Evolutionary conservation across 805 yeast genomes (phyloP).

Genomic region (Dipodascopsis uninucleata): DNA sequence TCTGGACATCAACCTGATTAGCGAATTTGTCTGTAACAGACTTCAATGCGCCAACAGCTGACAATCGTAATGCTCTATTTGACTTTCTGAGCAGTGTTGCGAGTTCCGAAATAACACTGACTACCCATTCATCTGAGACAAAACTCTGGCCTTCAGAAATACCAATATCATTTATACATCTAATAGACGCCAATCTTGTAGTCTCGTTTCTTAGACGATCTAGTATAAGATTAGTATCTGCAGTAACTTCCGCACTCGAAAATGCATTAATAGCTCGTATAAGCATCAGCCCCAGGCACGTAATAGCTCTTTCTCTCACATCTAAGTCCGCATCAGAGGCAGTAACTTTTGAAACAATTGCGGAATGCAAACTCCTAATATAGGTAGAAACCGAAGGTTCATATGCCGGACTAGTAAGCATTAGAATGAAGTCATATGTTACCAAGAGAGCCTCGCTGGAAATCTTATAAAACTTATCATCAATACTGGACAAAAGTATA

Average conservation of each 20-base stretch:
- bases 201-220: slow-evolving; percentile 39
- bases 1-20: not conserved
- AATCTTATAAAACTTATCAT: slow-evolving; percentile 39
- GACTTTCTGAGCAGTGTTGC: slow-evolving; percentile 27
- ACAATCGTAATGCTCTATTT: slow-evolving; percentile 29
- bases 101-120: slow-evolving; percentile 22
- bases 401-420: slow-evolving; percentile 8
- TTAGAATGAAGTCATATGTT: slow-evolving; percentile 30
- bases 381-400: slow-evolving; percentile 3
- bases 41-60: slow-evolving; percentile 28
- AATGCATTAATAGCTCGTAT: slow-evolving; percentile 25
- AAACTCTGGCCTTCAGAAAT: slow-evolving; percentile 12
- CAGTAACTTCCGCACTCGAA: slow-evolving; percentile 31
- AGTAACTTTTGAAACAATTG: slow-evolving; percentile 38
- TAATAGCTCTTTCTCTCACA: slow-evolving; percentile 39
- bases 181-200: slow-evolving; percentile 36
- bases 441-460: slow-evolving; percentile 38
- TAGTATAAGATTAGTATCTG: slow-evolving; percentile 37
- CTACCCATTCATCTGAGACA: slow-evolving; percentile 30
- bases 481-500: slow-evolving; percentile 36
- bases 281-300: slow-evolving; percentile 34
- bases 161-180: slow-evolving; percentile 32
- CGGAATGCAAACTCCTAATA: slow-evolving; percentile 28
- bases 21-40: slow-evolving; percentile 11
- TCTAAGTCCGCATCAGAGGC: slow-evolving; percentile 40